phyloP scores from a whole-genome alignment of 1,139 yeast genomes.

The Lodderomyces elongisporus region DNA sequence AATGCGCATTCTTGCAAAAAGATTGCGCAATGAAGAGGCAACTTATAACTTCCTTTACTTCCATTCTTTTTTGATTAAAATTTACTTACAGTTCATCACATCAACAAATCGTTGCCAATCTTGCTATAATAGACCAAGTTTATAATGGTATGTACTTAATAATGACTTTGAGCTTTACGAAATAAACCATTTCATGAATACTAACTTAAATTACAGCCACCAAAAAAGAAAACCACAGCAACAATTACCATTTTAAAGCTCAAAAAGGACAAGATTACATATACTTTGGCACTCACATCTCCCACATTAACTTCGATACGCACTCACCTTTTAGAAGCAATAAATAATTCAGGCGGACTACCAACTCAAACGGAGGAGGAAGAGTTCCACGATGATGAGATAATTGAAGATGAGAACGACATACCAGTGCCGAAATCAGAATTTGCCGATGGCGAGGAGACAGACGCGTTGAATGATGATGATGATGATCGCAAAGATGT shows the following conservation, averaged over 20 bases:
- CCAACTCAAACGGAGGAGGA: constrained; percentile 7
- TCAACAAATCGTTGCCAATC: no score
- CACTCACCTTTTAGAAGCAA: constrained; percentile 27
- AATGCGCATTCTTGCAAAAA: no score
- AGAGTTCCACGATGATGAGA: constrained; percentile 10
- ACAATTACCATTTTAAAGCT: constrained; percentile 35
- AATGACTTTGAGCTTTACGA: no score
- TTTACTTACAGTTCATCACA: no score
- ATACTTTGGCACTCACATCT: constrained; percentile 28
- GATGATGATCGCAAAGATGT: constrained; percentile 10
- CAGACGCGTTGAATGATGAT: constrained; percentile 10
- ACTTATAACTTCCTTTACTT: no score
- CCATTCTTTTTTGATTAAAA: no score
- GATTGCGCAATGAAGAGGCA: no score
- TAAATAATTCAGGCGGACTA: constrained; percentile 48
- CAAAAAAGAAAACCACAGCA: constrained; percentile 20
- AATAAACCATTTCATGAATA: no score
- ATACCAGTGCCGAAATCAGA: constrained; percentile 27
- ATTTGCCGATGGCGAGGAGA: constrained; percentile 6
- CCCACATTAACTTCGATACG: constrained; percentile 26
- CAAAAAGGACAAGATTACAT: constrained; percentile 41
- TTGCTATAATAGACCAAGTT: no score
- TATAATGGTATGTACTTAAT: no score
- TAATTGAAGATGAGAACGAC: constrained; percentile 20
- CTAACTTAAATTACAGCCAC: no score